phyloP scores from a whole-genome alignment of 257 asterid species.

The Ajuga chamaepitys region DNA sequence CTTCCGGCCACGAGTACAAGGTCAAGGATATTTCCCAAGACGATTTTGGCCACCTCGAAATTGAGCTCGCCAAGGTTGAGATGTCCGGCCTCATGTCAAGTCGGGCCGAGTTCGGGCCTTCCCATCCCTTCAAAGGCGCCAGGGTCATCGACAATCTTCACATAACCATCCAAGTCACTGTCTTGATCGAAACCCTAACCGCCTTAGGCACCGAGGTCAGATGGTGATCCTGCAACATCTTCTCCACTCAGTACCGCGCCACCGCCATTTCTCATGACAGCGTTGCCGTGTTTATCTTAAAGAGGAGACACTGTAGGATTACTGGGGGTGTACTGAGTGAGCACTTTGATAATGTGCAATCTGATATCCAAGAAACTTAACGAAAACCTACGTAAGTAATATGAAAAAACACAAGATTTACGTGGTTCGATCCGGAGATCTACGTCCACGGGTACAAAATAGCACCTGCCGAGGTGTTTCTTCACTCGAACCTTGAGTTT shows the following conservation, averaged over 20 bases:
- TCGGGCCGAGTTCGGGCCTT: conserved; percentile 23
- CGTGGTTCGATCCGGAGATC: no score
- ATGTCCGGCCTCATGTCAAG: conserved; percentile 36
- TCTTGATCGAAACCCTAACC: conserved; percentile 38
- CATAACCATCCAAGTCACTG: conserved; percentile 45
- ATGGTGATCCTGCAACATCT: conserved; percentile 31
- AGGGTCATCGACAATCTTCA: conserved; percentile 29
- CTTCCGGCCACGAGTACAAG: conserved; percentile 49
- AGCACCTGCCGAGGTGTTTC: no score
- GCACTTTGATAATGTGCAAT: no score
- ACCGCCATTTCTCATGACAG: conserved; percentile 24
- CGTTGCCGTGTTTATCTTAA: conserved; percentile 25
- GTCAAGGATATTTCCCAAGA: conserved; percentile 48
- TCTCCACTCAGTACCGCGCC: conserved; percentile 31
- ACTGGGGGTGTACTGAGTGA: conserved; percentile 32
- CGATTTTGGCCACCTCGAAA: conserved; percentile 39
- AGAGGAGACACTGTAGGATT: conserved; percentile 26
- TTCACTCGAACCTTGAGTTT: no score
- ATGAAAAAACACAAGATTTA: no score
- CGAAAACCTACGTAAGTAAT: no score
- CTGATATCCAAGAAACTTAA: no score
- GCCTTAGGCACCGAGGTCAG: conserved; percentile 43
- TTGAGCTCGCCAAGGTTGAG: conserved; percentile 42
- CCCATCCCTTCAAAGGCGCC: conserved; percentile 27
- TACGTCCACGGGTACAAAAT: no score